phyloP scores from a whole-genome alignment of 1,284 basidiomycete species.

The Ceratorhiza oryzae-sativae region DNA sequence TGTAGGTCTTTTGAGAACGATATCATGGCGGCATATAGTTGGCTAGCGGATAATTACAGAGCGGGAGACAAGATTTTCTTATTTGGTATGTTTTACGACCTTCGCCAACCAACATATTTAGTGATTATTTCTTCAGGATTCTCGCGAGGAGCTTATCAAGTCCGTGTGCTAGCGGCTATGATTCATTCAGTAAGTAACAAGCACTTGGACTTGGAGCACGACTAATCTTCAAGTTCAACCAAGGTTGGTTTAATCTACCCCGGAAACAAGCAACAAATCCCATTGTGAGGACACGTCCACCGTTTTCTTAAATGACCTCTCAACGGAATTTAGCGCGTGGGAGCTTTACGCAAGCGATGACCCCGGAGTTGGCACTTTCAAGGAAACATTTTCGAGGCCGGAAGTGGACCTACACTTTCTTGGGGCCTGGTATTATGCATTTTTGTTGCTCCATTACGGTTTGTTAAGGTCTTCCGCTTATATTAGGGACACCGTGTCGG shows the following conservation, averaged over 20 bases:
- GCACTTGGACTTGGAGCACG: background rate
- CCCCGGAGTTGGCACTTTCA: slow-evolving; percentile 49
- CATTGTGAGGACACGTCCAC: slow-evolving; percentile 46
- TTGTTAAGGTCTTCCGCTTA: background rate
- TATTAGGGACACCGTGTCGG: slow-evolving; percentile 57
- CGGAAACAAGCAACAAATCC: slow-evolving; percentile 52
- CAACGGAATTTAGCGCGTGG: slow-evolving; percentile 51
- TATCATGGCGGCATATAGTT: slow-evolving; percentile 37
- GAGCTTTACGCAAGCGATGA: slow-evolving; percentile 49
- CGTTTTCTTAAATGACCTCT: background rate
- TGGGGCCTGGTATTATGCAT: slow-evolving; percentile 50
- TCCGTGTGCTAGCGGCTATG: slow-evolving; percentile 55
- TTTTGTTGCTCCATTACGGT: background rate
- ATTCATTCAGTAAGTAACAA: slow-evolving; percentile 50
- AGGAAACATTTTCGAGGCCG: slow-evolving; percentile 51
- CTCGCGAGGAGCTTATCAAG: slow-evolving; percentile 59
- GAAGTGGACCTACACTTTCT: slow-evolving; percentile 51
- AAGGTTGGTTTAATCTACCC: slow-evolving; percentile 51
- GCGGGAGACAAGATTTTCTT: slow-evolving; percentile 38
- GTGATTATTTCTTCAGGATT: slow-evolving; percentile 50
- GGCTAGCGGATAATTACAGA: slow-evolving; percentile 39
- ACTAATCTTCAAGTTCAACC: background rate
- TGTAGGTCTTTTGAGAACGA: slow-evolving; percentile 39
- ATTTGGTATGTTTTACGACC: no score
- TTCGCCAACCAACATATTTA: no score